Base-by-base conservation (phyloP, 116 monocot genomes). In the Zostera marina region DNA sequence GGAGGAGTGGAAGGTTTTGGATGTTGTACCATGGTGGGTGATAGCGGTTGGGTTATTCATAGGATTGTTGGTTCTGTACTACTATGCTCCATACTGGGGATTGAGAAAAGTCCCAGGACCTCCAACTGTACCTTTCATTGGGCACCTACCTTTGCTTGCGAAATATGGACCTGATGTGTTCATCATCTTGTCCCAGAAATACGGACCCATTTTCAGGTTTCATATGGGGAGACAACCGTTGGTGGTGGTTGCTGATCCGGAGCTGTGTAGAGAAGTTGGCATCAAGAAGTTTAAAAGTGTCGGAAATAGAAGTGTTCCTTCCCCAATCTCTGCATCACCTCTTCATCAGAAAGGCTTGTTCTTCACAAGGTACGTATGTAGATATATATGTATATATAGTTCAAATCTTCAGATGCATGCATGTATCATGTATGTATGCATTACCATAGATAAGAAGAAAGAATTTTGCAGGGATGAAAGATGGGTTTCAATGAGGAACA, bases 181-280 rank as follows among this genome's bases (percentile, higher is more conserved):
- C 43, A 60, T 63, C n/a, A 26, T 73, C 12, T 57, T 93, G 19
- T 70, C 88, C 17, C 81, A 81, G 53, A 53, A 77, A 20, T 88
- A 93, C 47, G 93, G 93, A 3, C 84, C 93, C n/a, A 76, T 88
- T 19, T 94, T 77, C 60, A 94, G 88, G 71, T 83, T 92, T 57
- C 92, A 87, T 45, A 78, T 92, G 82, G 92, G 92, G 49, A 78
- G 92, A 55, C 87, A 83, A n/a, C 87, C 87, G 19, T 24, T 92
- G 23, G 74, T 92, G 13, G 78, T 92, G 6, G 76, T 92, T 17
- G 80, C 92, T 9, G 74, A 81, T 67, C 80, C 92, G 42, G 92
- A 92, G 64, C 56, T 92, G 12, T 87, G 83, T 71, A 87, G 66
- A 44, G 83, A 83, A 54, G 92, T 92, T 13, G 77, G 87, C 7